A percentile compares a stretch with the other conserved stretches of the same genome.
Conservation (phyloP, 2,329 filamentous ascomycete genomes). For the Exophiala aquamarina region DNA sequence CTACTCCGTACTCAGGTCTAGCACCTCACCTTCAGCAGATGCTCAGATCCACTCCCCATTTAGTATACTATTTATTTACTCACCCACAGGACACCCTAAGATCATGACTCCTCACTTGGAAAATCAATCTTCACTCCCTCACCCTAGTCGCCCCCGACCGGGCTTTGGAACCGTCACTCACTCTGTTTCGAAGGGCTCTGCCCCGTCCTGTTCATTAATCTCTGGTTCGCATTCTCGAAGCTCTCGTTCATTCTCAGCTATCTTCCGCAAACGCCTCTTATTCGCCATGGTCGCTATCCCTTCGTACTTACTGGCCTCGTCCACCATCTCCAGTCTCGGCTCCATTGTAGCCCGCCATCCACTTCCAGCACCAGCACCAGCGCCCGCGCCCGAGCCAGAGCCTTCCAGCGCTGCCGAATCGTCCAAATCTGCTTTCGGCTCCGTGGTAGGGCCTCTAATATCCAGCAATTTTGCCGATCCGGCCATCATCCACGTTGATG, state of each 20-base stretch:
- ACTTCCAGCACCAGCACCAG: slow-evolving; percentile 7
- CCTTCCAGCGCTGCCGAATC: slow-evolving; percentile 1
- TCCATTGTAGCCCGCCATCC: slow-evolving; percentile 14
- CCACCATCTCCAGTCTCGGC: slow-evolving; percentile 14
- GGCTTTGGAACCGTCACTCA: slow-evolving; percentile 9
- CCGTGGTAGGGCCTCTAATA: slow-evolving; percentile 31
- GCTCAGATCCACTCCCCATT: slow-evolving; percentile 14
- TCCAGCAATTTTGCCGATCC: slow-evolving; percentile 43
- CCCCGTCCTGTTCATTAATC: slow-evolving; percentile 1
- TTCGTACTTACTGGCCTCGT: slow-evolving; percentile 21
- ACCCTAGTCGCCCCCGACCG: slow-evolving; percentile 12
- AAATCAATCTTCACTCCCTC: slow-evolving; percentile 19
- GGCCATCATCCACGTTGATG: slow-evolving; percentile 50
- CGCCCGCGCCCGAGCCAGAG: background rate
- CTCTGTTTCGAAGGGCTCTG: slow-evolving; percentile 8
- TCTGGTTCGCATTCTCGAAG: background rate
- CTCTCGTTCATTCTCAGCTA: slow-evolving; percentile 5
- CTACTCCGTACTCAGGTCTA: too few species aligned
- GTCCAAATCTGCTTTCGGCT: slow-evolving; percentile 15
- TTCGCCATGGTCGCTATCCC: slow-evolving; percentile 26
- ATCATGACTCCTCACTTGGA: slow-evolving; percentile 7
- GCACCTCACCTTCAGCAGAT: too few species aligned
- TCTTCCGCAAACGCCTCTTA: too few species aligned
- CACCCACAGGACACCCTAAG: slow-evolving; percentile 13
- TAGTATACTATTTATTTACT: slow-evolving; percentile 7